Evolutionary conservation across 345 rosid genomes (phyloP).

Genomic region (Lumnitzera racemosa): DNA sequence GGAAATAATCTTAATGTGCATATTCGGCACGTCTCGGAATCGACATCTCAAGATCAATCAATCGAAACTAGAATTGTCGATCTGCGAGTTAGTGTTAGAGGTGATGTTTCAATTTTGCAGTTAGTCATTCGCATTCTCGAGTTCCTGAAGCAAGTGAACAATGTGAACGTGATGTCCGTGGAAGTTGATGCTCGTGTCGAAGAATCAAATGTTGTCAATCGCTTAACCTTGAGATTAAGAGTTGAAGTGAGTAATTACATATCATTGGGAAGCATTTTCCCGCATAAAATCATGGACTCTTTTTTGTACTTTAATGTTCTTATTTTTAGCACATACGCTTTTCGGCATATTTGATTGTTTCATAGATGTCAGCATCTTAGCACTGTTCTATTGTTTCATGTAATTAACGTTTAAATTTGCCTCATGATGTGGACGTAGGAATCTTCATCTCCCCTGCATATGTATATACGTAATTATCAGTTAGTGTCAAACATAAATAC

Average conservation of each 20-base stretch:
- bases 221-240: constrained; percentile 34
- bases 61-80: constrained; percentile 28
- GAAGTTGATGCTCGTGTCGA: constrained; percentile 30
- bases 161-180: constrained; percentile 44
- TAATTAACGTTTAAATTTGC: no score
- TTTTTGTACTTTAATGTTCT: no score
- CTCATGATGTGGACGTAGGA: no score
- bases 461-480: no score
- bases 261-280: neutral
- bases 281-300: no score
- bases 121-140: constrained; percentile 48
- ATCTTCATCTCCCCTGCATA: no score
- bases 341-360: no score
- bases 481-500: no score
- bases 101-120: constrained; percentile 24
- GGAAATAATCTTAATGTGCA: constrained; percentile 30
- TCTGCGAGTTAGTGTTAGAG: constrained; percentile 40
- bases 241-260: constrained; percentile 40
- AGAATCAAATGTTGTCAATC: constrained; percentile 21
- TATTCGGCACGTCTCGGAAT: constrained; percentile 24
- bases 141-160: constrained; percentile 44
- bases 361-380: no score
- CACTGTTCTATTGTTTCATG: no score
- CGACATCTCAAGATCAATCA: constrained; percentile 38
- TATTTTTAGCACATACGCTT: no score